These are phyloP conservation scores for Arthroderma sp. DNA, from an alignment of 2,329 filamentous ascomycete genomes.

Conservation along the genomic window DNA sequence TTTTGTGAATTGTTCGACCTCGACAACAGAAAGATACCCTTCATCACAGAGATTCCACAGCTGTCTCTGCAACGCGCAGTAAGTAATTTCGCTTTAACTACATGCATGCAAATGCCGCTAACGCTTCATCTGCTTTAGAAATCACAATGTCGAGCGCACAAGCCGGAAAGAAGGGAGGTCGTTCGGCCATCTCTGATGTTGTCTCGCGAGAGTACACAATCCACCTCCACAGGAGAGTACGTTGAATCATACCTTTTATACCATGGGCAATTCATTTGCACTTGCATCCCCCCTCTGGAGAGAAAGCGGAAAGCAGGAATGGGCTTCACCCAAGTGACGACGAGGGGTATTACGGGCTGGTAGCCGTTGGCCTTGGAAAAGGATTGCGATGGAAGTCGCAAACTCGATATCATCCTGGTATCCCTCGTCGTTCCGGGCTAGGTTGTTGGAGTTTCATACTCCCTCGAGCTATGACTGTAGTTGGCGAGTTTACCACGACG, in stretches of 20 bases:
- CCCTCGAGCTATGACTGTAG: background rate
- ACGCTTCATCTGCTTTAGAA: conserved; percentile 1
- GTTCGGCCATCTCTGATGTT: conserved; percentile 97
- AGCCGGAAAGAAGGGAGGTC: conserved; percentile 58
- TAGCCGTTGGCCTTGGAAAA: background rate
- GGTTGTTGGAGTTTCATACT: background rate
- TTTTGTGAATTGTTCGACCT: conserved; percentile 1
- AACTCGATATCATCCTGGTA: background rate
- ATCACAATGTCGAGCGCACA: conserved; percentile 54
- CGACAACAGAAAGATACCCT: conserved; percentile 9
- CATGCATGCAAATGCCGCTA: background rate
- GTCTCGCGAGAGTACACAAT: conserved; percentile 99
- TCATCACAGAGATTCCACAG: conserved; percentile 9
- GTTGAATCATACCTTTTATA: conserved; percentile 33
- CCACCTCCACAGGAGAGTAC: conserved; percentile 98
- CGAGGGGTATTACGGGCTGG: background rate
- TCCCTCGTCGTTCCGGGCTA: background rate
- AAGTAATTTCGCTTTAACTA: background rate
- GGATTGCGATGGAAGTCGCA: background rate
- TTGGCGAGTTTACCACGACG: background rate
- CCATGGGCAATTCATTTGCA: background rate
- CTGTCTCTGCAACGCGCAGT: conserved; percentile 10
- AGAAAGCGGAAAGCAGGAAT: background rate
- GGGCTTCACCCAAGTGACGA: background rate
- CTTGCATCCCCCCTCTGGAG: background rate